phyloP scores from a whole-genome alignment of 2,329 filamentous ascomycete genomes.

The Fusarium circinatum region DNA sequence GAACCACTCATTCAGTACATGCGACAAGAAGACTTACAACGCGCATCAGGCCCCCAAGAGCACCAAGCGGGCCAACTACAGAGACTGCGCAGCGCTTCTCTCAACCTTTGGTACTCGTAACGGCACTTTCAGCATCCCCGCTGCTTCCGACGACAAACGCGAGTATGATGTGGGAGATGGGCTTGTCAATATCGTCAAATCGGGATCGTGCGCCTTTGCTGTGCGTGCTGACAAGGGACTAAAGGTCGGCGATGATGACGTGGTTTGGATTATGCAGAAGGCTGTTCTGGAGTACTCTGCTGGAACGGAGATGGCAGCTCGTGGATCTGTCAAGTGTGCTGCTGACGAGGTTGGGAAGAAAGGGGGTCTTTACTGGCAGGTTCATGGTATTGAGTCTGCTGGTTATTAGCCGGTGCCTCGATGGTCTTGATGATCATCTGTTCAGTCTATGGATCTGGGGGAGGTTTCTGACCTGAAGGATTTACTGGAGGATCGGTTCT shows the following conservation, averaged over 20 bases:
- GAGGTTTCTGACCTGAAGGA: neutral
- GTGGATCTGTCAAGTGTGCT: constrained; percentile 24
- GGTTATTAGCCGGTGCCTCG: neutral
- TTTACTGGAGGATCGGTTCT: constrained; percentile 2
- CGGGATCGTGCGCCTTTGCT: constrained; percentile 42
- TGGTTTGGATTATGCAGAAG: constrained; percentile 28
- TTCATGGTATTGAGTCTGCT: constrained; percentile 18
- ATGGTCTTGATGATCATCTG: constrained; percentile 16
- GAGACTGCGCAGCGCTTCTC: constrained; percentile 46
- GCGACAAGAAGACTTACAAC: constrained; percentile 42
- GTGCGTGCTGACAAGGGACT: constrained; percentile 38
- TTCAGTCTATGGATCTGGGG: neutral
- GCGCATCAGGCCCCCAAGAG: constrained; percentile 22
- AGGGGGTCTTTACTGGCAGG: constrained; percentile 32
- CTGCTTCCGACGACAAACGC: constrained; percentile 14
- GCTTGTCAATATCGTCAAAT: constrained; percentile 41
- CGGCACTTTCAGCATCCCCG: constrained; percentile 45
- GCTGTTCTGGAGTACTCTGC: constrained; percentile 30
- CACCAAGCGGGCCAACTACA: constrained; percentile 44
- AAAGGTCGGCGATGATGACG: constrained; percentile 26
- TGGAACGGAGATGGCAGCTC: constrained; percentile 26
- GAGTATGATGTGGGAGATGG: constrained; percentile 17
- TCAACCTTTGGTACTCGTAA: constrained; percentile 45
- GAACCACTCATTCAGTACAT: constrained; percentile 37
- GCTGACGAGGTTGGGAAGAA: constrained; percentile 8